These are phyloP conservation scores for Lentinula boryana DNA, from an alignment of 768 basidiomycete genomes.

Conservation along the genomic window DNA sequence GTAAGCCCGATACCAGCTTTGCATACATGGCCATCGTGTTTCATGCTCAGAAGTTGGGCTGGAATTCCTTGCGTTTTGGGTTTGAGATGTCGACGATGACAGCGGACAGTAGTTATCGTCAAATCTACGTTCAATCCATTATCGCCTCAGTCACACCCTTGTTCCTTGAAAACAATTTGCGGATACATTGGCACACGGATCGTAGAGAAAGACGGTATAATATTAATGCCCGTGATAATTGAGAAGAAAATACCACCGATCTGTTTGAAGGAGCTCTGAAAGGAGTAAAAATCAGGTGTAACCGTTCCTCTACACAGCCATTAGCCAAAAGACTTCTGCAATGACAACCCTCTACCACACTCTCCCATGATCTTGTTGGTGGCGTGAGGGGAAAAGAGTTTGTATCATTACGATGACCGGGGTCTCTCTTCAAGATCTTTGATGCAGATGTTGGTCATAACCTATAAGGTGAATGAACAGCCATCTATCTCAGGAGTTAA, in stretches of 20 bases:
- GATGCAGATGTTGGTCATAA: neutral
- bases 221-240: neutral
- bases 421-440: neutral
- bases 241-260: neutral
- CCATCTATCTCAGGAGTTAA: neutral
- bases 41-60: no score
- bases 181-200: neutral
- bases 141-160: no score
- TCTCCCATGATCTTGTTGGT: neutral
- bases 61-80: no score
- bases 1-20: no score
- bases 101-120: neutral
- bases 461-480: neutral
- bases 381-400: neutral
- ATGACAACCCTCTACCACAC: neutral
- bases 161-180: neutral
- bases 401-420: neutral
- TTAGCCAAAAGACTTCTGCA: neutral
- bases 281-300: neutral
- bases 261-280: neutral
- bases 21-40: no score
- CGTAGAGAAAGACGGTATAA: neutral
- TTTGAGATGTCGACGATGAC: neutral
- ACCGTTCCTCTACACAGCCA: neutral
- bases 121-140: neutral